Evolutionary conservation across 306 rosid species (phyloP), one percentile per base, ranked within the genome.

Genomic region (Trichosanthes cucumerina): DNA sequence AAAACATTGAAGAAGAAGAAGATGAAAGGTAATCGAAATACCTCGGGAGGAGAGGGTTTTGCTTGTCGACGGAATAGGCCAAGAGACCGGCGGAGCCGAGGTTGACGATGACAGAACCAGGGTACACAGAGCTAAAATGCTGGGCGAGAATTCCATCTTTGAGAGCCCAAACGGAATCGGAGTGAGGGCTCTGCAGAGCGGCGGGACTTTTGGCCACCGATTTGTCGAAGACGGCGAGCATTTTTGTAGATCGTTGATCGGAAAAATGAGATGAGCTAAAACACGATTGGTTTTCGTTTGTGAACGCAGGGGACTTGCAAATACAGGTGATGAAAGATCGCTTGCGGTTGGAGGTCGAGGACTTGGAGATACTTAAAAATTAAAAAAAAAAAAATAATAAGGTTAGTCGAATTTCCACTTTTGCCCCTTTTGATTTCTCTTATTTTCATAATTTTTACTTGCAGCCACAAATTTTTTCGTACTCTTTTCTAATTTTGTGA

Each of bases 11-110:
- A 23, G 23, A 10, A n/a, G 16, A 14, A 80, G 82, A 80, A 69
- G 52, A 74, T 11, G 49, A 68, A 62, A 34, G 7, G 16, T n/a
- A 8, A 19, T 65, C 11, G 24, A 11, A 23, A 69, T 41, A 95
- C 99, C 97, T 92, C n/a, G 98, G 98, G 39, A 96, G 93, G 15
- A 92, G 82, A 10, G 96, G 97, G 82, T 87, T 92, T 83, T 95
- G 93, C 36, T 46, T 89, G 8, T 90, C 75, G 75, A 81, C 84
- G 63, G 97, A 88, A 79, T 90, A 96, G 2, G 91, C 90, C 59
- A 96, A 2, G 80, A 85, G 56, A 71, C 91, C 97, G 0, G 91
- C 79, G 4, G 98, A 58, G 43, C 90, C 96, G 50, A 95, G 90
- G 76, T 88, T 91, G 83, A 92, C 86, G 81, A 87, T 78, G 83